phyloP scores from a whole-genome alignment of 2,329 filamentous ascomycete species.

The Dothideomycetidae sp. region DNA sequence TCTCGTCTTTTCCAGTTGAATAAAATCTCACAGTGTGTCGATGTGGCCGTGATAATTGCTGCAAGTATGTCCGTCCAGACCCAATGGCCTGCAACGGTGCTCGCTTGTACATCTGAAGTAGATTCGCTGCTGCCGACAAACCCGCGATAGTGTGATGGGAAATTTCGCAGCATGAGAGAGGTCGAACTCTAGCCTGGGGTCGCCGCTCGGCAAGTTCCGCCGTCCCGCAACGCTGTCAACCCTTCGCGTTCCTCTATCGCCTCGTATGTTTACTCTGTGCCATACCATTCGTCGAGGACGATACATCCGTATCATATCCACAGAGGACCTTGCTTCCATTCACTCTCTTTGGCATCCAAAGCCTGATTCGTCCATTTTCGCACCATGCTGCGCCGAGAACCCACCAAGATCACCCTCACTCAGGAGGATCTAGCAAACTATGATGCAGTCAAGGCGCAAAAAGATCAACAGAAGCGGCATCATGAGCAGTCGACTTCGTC shows the following conservation, averaged over 20 bases:
- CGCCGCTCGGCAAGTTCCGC: background rate
- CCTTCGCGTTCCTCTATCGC: too few species aligned
- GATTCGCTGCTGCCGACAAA: background rate
- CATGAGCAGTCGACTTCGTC: conserved; percentile 9
- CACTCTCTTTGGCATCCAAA: too few species aligned
- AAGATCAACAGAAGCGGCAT: conserved; percentile 14
- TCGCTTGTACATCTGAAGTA: conserved; percentile 8
- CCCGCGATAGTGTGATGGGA: background rate
- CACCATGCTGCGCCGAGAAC: conserved; percentile 22
- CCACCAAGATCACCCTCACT: conserved; percentile 23
- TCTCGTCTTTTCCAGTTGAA: conserved; percentile 1
- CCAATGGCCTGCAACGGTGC: conserved; percentile 7
- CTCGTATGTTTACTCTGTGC: too few species aligned
- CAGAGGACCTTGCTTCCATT: too few species aligned
- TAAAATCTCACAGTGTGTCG: conserved; percentile 4
- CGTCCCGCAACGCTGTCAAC: background rate
- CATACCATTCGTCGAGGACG: too few species aligned
- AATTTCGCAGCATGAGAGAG: background rate
- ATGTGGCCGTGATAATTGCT: background rate
- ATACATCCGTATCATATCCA: too few species aligned
- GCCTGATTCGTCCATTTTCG: too few species aligned
- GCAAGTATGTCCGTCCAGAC: conserved; percentile 5
- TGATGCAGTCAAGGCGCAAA: conserved; percentile 21
- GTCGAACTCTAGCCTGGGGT: too few species aligned
- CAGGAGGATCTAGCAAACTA: conserved; percentile 22